Conservation (phyloP, 176 grass and related monocot species). For the Chloris gayana region DNA sequence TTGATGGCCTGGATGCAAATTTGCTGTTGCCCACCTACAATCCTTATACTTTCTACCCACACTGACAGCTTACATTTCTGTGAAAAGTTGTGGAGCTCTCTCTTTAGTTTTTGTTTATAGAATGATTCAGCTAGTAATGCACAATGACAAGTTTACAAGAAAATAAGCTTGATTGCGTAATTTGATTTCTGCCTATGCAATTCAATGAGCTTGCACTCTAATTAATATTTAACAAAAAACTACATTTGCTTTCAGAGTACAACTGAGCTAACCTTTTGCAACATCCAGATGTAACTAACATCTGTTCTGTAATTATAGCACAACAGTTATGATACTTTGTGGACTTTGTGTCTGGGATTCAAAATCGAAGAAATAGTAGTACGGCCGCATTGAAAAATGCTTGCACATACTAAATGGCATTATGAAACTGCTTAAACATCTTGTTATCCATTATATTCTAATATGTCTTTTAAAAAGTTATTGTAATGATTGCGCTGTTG, state of each 20-base stretch:
- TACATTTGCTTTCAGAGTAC: neutral
- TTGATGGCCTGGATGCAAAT: neutral
- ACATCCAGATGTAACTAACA: neutral
- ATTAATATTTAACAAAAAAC: neutral
- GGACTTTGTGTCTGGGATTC: neutral
- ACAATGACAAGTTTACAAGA: neutral
- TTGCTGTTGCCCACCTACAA: neutral
- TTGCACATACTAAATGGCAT: neutral
- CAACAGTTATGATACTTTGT: neutral
- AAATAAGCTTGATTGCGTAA: neutral
- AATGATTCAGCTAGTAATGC: neutral
- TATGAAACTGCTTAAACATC: neutral
- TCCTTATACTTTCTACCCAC: neutral
- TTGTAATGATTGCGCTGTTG: neutral
- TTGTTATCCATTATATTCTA: neutral
- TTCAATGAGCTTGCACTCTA: neutral
- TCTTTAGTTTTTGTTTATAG: neutral
- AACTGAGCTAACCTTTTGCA: neutral
- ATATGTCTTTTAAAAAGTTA: neutral
- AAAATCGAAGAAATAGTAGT: neutral
- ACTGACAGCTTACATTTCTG: neutral
- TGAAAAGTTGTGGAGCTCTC: neutral
- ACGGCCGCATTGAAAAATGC: neutral
- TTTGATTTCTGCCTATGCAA: neutral
- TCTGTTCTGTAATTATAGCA: neutral